phyloP scores from a whole-genome alignment of 1,284 basidiomycete species.

The Boletus mariae region DNA sequence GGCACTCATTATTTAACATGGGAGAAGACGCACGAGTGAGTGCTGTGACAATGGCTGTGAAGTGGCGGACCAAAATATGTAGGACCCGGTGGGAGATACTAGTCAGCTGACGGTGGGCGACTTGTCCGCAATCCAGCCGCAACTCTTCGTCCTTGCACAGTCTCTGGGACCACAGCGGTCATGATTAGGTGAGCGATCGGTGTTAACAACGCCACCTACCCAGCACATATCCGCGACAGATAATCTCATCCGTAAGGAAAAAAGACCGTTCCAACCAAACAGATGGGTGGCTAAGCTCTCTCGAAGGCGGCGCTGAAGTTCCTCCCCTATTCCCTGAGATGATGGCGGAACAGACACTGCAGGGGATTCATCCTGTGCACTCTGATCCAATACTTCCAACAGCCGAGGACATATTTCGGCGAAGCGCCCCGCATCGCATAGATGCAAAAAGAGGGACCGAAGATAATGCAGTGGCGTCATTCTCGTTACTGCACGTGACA shows the following conservation, averaged over 20 bases:
- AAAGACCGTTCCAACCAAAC: constrained; percentile 55
- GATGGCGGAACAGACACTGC: constrained; percentile 33
- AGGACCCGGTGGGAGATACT: constrained; percentile 52
- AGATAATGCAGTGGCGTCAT: constrained; percentile 50
- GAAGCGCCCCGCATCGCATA: constrained; percentile 39
- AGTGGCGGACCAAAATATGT: constrained; percentile 54
- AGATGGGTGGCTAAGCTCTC: constrained; percentile 51
- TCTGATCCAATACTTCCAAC: constrained; percentile 41
- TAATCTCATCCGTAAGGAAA: constrained; percentile 53
- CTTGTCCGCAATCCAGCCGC: constrained; percentile 44
- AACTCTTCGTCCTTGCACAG: constrained; percentile 38
- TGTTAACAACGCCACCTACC: constrained; percentile 40
- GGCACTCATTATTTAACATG: constrained; percentile 6
- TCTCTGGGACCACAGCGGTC: constrained; percentile 40
- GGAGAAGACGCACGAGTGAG: constrained; percentile 44
- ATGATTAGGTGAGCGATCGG: constrained; percentile 14
- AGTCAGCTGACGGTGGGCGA: constrained; percentile 48
- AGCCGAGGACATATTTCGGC: constrained; percentile 42
- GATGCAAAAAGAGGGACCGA: constrained; percentile 50
- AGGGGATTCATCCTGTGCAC: constrained; percentile 34
- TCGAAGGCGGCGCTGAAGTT: constrained; percentile 43
- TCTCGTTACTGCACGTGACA: constrained; percentile 37
- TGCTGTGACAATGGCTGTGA: constrained; percentile 41
- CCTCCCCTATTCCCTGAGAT: constrained; percentile 25
- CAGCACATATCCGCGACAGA: constrained; percentile 60